These are phyloP conservation scores for Auriscalpium microsporum DNA, from an alignment of 768 basidiomycete genomes.

Conservation along the genomic window DNA sequence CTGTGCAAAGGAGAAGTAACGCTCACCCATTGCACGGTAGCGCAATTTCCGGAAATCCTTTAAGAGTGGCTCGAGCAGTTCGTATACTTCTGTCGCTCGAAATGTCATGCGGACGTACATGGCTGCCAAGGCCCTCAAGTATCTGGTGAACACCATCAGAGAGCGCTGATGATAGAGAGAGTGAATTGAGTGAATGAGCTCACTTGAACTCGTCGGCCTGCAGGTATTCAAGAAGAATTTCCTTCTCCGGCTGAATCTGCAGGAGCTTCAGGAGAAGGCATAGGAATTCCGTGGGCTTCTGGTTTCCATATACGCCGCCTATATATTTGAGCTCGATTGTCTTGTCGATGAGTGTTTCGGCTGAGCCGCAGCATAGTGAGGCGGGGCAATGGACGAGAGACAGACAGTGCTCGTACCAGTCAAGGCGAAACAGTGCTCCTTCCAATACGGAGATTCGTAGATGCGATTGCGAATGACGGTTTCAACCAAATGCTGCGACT, in stretches of 20 bases:
- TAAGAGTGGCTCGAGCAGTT: constrained; percentile 86
- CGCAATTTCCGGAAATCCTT: constrained; percentile 92
- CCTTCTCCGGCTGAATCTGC: constrained; percentile 96
- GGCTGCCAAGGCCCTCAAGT: constrained; percentile 86
- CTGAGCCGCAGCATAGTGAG: constrained; percentile 29
- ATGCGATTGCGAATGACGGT: constrained; percentile 94
- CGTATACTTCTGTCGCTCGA: constrained; percentile 81
- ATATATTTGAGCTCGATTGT: constrained; percentile 74
- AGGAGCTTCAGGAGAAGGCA: constrained; percentile 89
- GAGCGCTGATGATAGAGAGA: background rate
- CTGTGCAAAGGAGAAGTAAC: background rate
- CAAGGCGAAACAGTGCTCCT: constrained; percentile 97
- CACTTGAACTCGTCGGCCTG: constrained; percentile 98
- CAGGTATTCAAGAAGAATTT: constrained; percentile 92
- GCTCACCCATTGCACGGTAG: constrained; percentile 67
- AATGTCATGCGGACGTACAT: constrained; percentile 97
- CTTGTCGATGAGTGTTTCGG: constrained; percentile 90
- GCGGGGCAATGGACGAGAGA: background rate
- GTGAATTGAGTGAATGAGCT: no score
- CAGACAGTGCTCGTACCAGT: constrained; percentile 49
- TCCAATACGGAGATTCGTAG: constrained; percentile 93
- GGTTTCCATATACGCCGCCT: constrained; percentile 94
- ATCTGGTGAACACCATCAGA: constrained; percentile 39
- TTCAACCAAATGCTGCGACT: constrained; percentile 78
- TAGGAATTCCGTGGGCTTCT: constrained; percentile 89